A percentile compares a stretch with the other conserved stretches of the same genome.
Conservation (phyloP, 2,329 filamentous ascomycete species). For the Zelopaecilomyces penicillatus region DNA sequence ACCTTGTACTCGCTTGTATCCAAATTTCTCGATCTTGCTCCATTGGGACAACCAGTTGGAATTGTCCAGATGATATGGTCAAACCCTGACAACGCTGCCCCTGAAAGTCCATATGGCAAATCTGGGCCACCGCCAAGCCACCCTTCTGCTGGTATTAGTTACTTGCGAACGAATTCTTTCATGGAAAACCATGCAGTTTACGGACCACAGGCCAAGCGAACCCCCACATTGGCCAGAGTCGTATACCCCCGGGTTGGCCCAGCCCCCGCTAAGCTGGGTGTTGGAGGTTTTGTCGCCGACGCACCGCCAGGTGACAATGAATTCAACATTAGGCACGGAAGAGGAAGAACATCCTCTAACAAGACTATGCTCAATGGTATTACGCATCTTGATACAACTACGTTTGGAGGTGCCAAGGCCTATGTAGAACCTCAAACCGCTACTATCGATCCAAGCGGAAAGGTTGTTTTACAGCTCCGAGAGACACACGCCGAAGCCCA, state of each 20-base stretch:
- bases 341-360: conserved; percentile 10
- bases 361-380: conserved; percentile 27
- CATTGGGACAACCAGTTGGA: conserved; percentile 31
- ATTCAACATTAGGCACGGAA: conserved; percentile 26
- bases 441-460: conserved; percentile 41
- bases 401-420: conserved; percentile 45
- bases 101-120: conserved; percentile 38
- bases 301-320: conserved; percentile 33
- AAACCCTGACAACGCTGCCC: conserved; percentile 16
- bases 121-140: conserved; percentile 52
- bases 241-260: conserved; percentile 33
- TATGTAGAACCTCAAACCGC: conserved; percentile 39
- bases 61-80: conserved; percentile 18
- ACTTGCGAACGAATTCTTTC: conserved; percentile 47
- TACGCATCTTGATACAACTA: conserved; percentile 35
- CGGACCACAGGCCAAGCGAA: conserved; percentile 45
- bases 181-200: conserved; percentile 54
- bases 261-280: conserved; percentile 37
- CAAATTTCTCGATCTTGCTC: conserved; percentile 54
- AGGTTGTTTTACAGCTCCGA: conserved; percentile 35
- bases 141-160: conserved; percentile 54
- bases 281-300: conserved; percentile 46
- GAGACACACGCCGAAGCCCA: conserved; percentile 30
- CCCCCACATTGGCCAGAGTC: conserved; percentile 43
- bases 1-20: conserved; percentile 47